A percentile compares a stretch with the other conserved stretches of the same genome.
These are phyloP conservation scores for Daldinia caldariorum DNA, from an alignment of 495 filamentous ascomycete genomes.

Conservation along the genomic window DNA sequence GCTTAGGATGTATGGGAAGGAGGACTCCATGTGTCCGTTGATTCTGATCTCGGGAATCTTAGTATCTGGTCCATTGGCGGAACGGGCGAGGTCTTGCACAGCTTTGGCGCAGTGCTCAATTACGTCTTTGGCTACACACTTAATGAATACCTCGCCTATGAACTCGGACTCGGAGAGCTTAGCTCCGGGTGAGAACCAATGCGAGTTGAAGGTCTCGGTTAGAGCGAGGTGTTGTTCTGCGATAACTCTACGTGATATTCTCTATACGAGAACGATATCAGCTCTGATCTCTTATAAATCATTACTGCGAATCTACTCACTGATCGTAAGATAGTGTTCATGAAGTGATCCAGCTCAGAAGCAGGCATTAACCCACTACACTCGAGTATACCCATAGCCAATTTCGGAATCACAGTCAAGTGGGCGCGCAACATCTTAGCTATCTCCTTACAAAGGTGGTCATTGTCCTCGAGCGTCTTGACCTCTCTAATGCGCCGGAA, in stretches of 20 bases:
- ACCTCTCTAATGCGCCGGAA: conserved; percentile 86
- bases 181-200: conserved; percentile 88
- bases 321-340: conserved; percentile 91
- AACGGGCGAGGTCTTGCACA: conserved; percentile 71
- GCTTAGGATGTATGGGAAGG: conserved; percentile 94
- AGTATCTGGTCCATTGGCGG: conserved; percentile 73
- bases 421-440: conserved; percentile 84
- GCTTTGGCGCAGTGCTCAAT: conserved; percentile 82
- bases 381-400: conserved; percentile 94
- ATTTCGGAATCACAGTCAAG: conserved; percentile 88
- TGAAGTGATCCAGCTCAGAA: conserved; percentile 87
- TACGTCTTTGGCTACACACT: conserved; percentile 91
- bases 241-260: conserved; percentile 95
- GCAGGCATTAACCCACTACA: conserved; percentile 79
- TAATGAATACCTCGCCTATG: conserved; percentile 94
- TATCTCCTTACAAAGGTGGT: conserved; percentile 83
- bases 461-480: conserved; percentile 88
- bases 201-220: conserved; percentile 94
- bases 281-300: neutral
- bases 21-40: conserved; percentile 85
- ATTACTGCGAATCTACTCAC: conserved; percentile 59
- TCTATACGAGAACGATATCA: conserved; percentile 56
- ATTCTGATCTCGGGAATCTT: conserved; percentile 84
- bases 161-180: conserved; percentile 81
- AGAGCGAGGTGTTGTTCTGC: conserved; percentile 96